These are phyloP conservation scores for Pyrenula massariospora DNA, from an alignment of 495 filamentous ascomycete species.

Conservation along the genomic window DNA sequence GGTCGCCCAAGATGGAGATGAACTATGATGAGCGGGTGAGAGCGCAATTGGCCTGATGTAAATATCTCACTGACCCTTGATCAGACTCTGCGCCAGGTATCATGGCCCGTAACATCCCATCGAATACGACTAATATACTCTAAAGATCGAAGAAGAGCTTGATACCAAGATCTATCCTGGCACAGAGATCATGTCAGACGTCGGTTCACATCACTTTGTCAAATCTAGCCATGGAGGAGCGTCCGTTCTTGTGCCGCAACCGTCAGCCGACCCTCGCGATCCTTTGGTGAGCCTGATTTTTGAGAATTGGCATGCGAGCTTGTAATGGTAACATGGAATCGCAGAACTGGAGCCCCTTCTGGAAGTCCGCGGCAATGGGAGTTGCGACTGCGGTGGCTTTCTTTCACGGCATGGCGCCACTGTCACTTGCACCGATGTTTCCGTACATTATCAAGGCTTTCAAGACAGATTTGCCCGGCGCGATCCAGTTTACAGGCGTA, in stretches of 20 bases:
- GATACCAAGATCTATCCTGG: slow-evolving; percentile 45
- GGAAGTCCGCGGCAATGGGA: slow-evolving; percentile 31
- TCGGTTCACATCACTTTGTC: slow-evolving; percentile 50
- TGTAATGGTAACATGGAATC: too few relatives aligned
- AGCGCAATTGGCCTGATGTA: slow-evolving; percentile 1
- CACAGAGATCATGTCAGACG: slow-evolving; percentile 51
- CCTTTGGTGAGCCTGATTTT: slow-evolving; percentile 18
- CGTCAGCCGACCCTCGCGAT: slow-evolving; percentile 33
- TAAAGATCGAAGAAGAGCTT: slow-evolving; percentile 34
- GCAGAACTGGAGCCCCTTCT: slow-evolving; percentile 29
- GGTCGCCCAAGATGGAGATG: slow-evolving; percentile 24
- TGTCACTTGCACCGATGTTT: slow-evolving; percentile 48
- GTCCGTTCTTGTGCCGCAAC: slow-evolving; percentile 42
- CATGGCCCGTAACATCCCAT: neutral
- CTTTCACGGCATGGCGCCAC: slow-evolving; percentile 44
- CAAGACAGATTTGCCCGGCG: slow-evolving; percentile 35
- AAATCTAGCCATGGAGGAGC: slow-evolving; percentile 28
- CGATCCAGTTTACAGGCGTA: slow-evolving; percentile 41
- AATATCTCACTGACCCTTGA: slow-evolving; percentile 1
- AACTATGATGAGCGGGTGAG: slow-evolving; percentile 24
- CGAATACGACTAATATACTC: slow-evolving; percentile 9
- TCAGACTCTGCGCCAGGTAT: slow-evolving; percentile 21
- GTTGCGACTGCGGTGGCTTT: slow-evolving; percentile 40
- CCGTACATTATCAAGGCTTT: slow-evolving; percentile 43
- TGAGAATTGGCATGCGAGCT: too few relatives aligned